phyloP scores from a whole-genome alignment of 345 rosid species.

The Ailanthus altissimus region DNA sequence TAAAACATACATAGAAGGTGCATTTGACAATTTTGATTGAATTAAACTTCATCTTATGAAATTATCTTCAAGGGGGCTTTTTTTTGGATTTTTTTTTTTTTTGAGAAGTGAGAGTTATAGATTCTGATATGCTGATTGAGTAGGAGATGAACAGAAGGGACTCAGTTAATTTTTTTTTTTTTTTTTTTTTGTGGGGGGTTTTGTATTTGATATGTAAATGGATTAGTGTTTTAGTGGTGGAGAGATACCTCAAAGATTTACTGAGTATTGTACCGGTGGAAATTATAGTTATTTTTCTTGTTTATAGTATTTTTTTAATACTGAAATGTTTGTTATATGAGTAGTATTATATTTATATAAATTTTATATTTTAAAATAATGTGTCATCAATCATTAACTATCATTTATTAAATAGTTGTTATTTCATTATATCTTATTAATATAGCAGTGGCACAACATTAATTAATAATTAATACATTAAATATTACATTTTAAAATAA shows the following conservation, averaged over 20 bases:
- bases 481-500: too few species aligned
- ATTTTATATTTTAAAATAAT: too few species aligned
- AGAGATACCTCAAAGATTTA: not conserved
- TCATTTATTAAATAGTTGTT: too few species aligned
- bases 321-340: not conserved
- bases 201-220: not conserved
- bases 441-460: too few species aligned
- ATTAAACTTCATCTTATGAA: not conserved
- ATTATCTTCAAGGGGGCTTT: slow-evolving; percentile 1
- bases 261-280: slow-evolving; percentile 10
- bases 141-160: not conserved
- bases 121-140: not conserved
- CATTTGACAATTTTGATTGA: not conserved
- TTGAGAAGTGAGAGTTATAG: not conserved
- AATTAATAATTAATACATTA: too few species aligned
- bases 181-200: too few species aligned
- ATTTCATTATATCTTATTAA: too few species aligned
- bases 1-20: not conserved
- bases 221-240: not conserved
- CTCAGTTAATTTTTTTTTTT: not conserved
- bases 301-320: not conserved
- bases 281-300: not conserved
- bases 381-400: too few species aligned
- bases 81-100: not conserved
- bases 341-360: too few species aligned